These are phyloP conservation scores for Steccherinum ochraceum DNA, from an alignment of 768 basidiomycete species.

Conservation along the genomic window DNA sequence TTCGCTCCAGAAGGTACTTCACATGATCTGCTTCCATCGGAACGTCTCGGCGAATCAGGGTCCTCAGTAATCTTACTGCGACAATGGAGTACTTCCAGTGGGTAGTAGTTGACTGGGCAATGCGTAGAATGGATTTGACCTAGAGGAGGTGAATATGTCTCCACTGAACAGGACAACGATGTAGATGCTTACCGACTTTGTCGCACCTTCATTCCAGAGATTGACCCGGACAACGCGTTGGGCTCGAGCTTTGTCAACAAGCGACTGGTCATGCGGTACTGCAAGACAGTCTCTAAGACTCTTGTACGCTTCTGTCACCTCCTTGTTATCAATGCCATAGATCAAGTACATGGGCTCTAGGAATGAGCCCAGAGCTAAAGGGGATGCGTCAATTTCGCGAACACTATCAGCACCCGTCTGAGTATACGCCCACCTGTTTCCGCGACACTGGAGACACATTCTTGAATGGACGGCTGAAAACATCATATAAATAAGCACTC, in stretches of 20 bases:
- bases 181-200: slow-evolving; percentile 31
- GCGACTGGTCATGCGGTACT: slow-evolving; percentile 26
- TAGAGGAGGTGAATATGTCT: slow-evolving; percentile 7
- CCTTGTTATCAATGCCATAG: slow-evolving; percentile 43
- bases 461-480: slow-evolving; percentile 67
- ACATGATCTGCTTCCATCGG: slow-evolving; percentile 44
- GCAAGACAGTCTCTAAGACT: slow-evolving; percentile 33
- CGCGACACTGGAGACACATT: slow-evolving; percentile 55
- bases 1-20: slow-evolving; percentile 52
- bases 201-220: slow-evolving; percentile 34
- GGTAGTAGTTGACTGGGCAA: slow-evolving; percentile 54
- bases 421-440: slow-evolving; percentile 47
- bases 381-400: not conserved
- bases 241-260: slow-evolving; percentile 36
- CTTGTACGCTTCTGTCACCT: slow-evolving; percentile 31
- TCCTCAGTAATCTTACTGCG: slow-evolving; percentile 60
- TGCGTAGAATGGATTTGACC: slow-evolving; percentile 44
- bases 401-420: slow-evolving; percentile 2
- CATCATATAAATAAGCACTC: too few species aligned
- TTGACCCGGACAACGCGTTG: slow-evolving; percentile 39
- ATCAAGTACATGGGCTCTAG: slow-evolving; percentile 54
- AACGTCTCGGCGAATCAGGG: slow-evolving; percentile 60
- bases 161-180: too few species aligned
- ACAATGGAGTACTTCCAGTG: slow-evolving; percentile 80
- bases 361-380: slow-evolving; percentile 51